Evolutionary conservation across 176 grass and related monocot species (phyloP).

Genomic region (Aegilops speltoides): DNA sequence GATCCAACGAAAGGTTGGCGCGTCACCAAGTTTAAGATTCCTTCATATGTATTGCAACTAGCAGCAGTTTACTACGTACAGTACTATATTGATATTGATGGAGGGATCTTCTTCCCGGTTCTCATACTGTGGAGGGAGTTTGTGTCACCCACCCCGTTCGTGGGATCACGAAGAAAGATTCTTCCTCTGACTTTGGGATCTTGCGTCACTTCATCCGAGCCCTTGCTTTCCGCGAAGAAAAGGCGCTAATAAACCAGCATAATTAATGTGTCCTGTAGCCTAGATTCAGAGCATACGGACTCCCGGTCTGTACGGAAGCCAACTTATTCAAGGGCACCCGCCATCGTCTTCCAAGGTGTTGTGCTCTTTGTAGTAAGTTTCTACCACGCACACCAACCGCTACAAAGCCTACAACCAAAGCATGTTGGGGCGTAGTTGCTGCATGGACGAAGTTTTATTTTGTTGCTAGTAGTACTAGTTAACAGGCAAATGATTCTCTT

Average conservation of each 20-base stretch:
- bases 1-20: not conserved
- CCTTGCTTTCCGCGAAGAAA: not conserved
- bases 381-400: no score
- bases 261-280: not conserved
- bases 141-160: not conserved
- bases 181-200: conserved; percentile 40
- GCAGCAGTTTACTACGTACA: not conserved
- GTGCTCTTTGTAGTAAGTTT: not conserved
- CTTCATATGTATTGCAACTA: not conserved
- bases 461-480: not conserved
- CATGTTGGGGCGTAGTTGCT: not conserved
- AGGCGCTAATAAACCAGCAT: not conserved
- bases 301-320: not conserved
- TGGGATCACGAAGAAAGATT: conserved; percentile 21
- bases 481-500: not conserved
- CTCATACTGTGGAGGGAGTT: not conserved
- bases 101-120: not conserved
- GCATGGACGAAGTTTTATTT: not conserved
- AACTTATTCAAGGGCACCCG: not conserved
- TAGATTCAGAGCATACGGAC: conserved; percentile 8
- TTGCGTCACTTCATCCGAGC: not conserved
- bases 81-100: not conserved
- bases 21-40: not conserved
- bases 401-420: no score
- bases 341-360: not conserved